phyloP scores from a whole-genome alignment of 2,329 filamentous ascomycete genomes.

The Botrytis cinerea region DNA sequence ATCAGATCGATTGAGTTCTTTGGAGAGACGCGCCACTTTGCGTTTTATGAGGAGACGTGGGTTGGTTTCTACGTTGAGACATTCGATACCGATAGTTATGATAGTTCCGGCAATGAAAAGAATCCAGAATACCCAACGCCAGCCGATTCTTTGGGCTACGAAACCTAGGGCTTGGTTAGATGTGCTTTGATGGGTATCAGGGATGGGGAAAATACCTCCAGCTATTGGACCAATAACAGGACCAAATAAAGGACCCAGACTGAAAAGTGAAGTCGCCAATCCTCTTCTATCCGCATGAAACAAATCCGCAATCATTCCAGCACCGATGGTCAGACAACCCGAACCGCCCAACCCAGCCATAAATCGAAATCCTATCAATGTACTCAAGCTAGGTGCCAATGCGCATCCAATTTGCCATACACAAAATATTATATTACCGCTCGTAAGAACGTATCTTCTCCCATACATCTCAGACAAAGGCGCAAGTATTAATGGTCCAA shows the following conservation, averaged over 20 bases:
- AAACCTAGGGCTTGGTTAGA: slow-evolving; percentile 34
- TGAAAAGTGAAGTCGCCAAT: slow-evolving; percentile 30
- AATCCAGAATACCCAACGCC: slow-evolving; percentile 40
- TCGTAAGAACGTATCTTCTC: slow-evolving; percentile 45
- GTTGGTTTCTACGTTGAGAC: slow-evolving; percentile 51
- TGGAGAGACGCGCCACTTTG: slow-evolving; percentile 50
- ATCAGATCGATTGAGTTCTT: slow-evolving; percentile 50
- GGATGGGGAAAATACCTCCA: slow-evolving; percentile 32
- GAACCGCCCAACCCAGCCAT: slow-evolving; percentile 59
- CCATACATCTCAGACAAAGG: slow-evolving; percentile 64
- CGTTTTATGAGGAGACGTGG: slow-evolving; percentile 53
- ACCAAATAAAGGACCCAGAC: slow-evolving; percentile 40
- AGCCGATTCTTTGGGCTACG: slow-evolving; percentile 42
- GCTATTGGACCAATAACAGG: slow-evolving; percentile 41
- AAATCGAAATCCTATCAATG: slow-evolving; percentile 61
- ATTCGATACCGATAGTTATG: slow-evolving; percentile 42
- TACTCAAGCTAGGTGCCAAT: slow-evolving; percentile 48
- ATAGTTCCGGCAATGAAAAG: slow-evolving; percentile 35
- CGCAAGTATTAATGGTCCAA: slow-evolving; percentile 36
- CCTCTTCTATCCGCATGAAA: slow-evolving; percentile 30
- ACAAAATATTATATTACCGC: slow-evolving; percentile 52
- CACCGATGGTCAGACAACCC: slow-evolving; percentile 40
- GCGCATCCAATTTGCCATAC: slow-evolving; percentile 58
- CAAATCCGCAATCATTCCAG: slow-evolving; percentile 33
- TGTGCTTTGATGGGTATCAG: not conserved